These are phyloP conservation scores for Hanseniaspora opuntiae DNA, from an alignment of 805 yeast species.

Conservation along the genomic window DNA sequence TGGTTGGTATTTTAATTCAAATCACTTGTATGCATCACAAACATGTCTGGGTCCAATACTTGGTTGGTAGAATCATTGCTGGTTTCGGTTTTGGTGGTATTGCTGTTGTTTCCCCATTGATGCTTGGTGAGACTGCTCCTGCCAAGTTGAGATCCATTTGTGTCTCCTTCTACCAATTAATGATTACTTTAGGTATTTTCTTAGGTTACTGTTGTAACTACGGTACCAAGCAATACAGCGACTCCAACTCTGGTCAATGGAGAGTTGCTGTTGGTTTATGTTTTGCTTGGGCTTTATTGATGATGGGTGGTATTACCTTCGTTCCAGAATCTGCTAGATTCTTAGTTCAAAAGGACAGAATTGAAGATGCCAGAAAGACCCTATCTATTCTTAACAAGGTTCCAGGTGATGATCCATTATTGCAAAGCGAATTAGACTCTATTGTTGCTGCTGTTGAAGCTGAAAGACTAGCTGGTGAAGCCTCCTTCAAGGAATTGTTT, in stretches of 20 bases:
- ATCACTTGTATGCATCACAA: constrained; percentile 33
- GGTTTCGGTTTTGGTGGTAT: constrained; percentile 67
- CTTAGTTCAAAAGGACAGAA: constrained; percentile 35
- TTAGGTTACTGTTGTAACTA: constrained; percentile 55
- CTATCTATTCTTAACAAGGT: constrained; percentile 42
- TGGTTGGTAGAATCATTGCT: constrained; percentile 54
- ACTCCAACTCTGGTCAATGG: constrained; percentile 39
- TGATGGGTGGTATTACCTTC: constrained; percentile 35
- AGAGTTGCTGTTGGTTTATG: constrained; percentile 48
- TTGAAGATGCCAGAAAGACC: constrained; percentile 42
- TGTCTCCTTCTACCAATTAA: constrained; percentile 48
- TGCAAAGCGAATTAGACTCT: constrained; percentile 36
- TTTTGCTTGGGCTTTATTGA: constrained; percentile 28
- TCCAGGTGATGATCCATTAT: constrained; percentile 33
- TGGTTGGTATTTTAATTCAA: constrained; percentile 49
- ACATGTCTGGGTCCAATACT: constrained; percentile 46
- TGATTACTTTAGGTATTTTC: constrained; percentile 52
- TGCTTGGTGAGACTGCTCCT: constrained; percentile 48
- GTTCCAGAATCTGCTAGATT: constrained; percentile 64
- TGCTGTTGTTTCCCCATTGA: constrained; percentile 59
- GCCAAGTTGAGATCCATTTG: constrained; percentile 48
- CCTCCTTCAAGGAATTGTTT: constrained; percentile 34
- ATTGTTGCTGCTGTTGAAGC: constrained; percentile 46
- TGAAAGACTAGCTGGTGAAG: constrained; percentile 47
- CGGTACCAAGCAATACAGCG: constrained; percentile 38